A percentile compares a stretch with the other conserved stretches of the same genome.
Conservation (phyloP, 2,329 filamentous ascomycete species). For the Neonectria magnoliae region DNA sequence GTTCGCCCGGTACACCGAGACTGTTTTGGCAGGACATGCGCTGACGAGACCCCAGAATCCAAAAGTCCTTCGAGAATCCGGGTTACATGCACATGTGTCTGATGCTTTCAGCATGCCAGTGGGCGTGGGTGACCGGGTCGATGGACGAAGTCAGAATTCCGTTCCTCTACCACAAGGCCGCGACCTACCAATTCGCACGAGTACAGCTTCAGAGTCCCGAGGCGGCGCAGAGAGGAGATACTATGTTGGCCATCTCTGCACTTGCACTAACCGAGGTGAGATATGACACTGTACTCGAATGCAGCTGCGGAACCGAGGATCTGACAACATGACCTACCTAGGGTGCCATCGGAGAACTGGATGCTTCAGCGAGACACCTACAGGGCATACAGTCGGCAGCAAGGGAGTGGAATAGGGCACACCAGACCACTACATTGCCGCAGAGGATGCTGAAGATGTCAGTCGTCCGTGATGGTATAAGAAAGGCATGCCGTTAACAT, state of each 20-base stretch:
- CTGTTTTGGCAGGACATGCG: background rate
- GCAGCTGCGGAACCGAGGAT: background rate
- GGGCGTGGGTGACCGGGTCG: constrained; percentile 58
- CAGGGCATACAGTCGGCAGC: constrained; percentile 49
- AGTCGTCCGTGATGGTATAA: constrained; percentile 21
- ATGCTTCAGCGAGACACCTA: constrained; percentile 55
- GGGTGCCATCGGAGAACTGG: constrained; percentile 56
- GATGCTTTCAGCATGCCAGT: constrained; percentile 56
- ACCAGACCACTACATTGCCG: constrained; percentile 46
- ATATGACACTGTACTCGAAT: constrained; percentile 5
- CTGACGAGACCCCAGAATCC: constrained; percentile 48
- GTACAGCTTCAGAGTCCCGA: constrained; percentile 53
- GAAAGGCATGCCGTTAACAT: constrained; percentile 22
- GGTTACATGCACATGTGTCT: constrained; percentile 58
- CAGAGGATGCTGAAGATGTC: constrained; percentile 57
- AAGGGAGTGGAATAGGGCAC: constrained; percentile 33
- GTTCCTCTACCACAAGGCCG: constrained; percentile 58
- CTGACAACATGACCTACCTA: constrained; percentile 33
- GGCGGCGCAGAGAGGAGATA: constrained; percentile 52
- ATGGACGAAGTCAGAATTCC: constrained; percentile 56
- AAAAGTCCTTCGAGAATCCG: constrained; percentile 55
- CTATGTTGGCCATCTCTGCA: constrained; percentile 55
- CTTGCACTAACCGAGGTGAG: constrained; percentile 56
- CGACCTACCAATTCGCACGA: constrained; percentile 58
- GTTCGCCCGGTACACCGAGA: constrained; percentile 23